A percentile compares a stretch with the other conserved stretches of the same genome.
Conservation (phyloP, 352 stramenopile species). For the Globisporangium yorkense region DNA sequence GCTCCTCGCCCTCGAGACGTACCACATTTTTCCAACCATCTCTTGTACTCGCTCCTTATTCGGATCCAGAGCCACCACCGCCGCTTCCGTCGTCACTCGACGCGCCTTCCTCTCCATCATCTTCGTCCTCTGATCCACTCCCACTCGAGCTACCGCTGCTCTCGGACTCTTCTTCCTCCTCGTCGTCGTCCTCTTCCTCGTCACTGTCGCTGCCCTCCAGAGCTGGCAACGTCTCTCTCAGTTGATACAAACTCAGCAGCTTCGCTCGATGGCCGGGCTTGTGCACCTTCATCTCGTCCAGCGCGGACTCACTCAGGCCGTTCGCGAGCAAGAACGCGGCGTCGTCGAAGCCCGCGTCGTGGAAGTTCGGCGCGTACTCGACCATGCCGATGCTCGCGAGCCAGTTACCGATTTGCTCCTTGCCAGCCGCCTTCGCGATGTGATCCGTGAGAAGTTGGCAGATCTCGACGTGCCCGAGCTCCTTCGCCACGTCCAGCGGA, state of each 20-base stretch:
- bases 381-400: slow-evolving; percentile 68
- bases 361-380: slow-evolving; percentile 43
- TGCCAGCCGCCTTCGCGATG: slow-evolving; percentile 17
- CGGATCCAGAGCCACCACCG: slow-evolving; percentile 5
- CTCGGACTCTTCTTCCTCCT: neutral
- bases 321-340: slow-evolving; percentile 41
- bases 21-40: neutral
- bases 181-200: slow-evolving; percentile 8
- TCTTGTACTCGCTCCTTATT: neutral
- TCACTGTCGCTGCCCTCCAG: slow-evolving; percentile 6
- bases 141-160: slow-evolving; percentile 1
- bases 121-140: slow-evolving; percentile 12
- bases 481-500: slow-evolving; percentile 45
- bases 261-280: slow-evolving; percentile 73
- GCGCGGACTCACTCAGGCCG: slow-evolving; percentile 37
- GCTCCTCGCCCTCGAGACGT: neutral
- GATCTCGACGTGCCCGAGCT: slow-evolving; percentile 29
- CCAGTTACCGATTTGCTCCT: slow-evolving; percentile 49
- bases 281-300: slow-evolving; percentile 57
- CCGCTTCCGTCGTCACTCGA: slow-evolving; percentile 8
- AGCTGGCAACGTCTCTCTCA: slow-evolving; percentile 43
- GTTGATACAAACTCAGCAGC: slow-evolving; percentile 51
- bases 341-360: slow-evolving; percentile 64
- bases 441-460: slow-evolving; percentile 30
- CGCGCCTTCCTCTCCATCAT: slow-evolving; percentile 10